Conservation (phyloP, 768 basidiomycete genomes). For the Panaeolus cyanescens region DNA sequence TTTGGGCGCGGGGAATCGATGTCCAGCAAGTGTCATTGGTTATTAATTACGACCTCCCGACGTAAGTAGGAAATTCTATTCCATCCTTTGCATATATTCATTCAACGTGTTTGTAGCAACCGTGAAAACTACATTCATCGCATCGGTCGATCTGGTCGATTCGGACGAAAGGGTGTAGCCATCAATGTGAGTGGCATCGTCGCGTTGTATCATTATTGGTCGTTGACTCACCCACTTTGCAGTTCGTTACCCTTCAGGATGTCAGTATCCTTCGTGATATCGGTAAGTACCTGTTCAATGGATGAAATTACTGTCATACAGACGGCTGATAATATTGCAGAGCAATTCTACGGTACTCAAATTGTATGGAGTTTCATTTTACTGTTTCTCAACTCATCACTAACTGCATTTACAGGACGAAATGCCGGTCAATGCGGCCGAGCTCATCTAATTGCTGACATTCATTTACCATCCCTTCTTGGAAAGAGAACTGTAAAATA, state of each 20-base stretch:
- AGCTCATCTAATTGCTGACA: constrained; percentile 70
- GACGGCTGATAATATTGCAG: constrained; percentile 35
- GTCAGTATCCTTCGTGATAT: constrained; percentile 97
- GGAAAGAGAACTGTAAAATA: constrained; percentile 1
- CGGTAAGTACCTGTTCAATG: constrained; percentile 49
- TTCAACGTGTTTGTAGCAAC: constrained; percentile 50
- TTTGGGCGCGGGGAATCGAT: constrained; percentile 98
- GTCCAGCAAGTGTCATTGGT: constrained; percentile 97
- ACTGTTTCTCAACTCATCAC: constrained; percentile 11
- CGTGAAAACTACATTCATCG: constrained; percentile 99
- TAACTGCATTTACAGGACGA: constrained; percentile 68
- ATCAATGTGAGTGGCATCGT: constrained; percentile 76
- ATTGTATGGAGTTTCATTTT: constrained; percentile 58
- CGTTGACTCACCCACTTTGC: constrained; percentile 19
- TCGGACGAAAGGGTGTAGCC: constrained; percentile 98
- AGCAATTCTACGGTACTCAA: constrained; percentile 97
- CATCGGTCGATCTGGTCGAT: constrained; percentile 98
- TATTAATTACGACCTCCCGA: constrained; percentile 95
- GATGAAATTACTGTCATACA: constrained; percentile 7
- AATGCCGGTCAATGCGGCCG: constrained; percentile 98
- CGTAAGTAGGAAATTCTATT: constrained; percentile 50
- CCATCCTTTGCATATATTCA: constrained; percentile 7
- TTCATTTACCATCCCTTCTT: constrained; percentile 6
- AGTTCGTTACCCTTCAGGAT: constrained; percentile 95
- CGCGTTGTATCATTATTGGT: constrained; percentile 6